Evolutionary conservation across 345 rosid genomes (phyloP), one percentile per base, ranked within the genome.

Genomic region (Hibiscus tridactylites): DNA sequence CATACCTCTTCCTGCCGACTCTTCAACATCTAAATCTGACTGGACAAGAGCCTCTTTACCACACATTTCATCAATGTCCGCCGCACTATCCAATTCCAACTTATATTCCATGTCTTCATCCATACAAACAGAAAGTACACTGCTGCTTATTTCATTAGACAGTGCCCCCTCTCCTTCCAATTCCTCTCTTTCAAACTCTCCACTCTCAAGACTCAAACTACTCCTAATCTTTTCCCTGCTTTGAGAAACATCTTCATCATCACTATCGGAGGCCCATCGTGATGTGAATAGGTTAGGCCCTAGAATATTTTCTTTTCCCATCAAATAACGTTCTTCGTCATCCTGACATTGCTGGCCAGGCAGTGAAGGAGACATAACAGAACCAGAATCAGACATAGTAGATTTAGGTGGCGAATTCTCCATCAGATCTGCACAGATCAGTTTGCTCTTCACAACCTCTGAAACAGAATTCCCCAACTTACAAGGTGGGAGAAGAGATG

Each of bases 231-330:
- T 66, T 65, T 74, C 78, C 66, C 68, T 63, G 28, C 61, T 61
- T 70, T 33, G 53, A 65, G 77, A 65, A 47, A 35, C 7, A 13
- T 66, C 82, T 57, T 78, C 84, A 53, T 71, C 74, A 67, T 75
- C 79, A 24, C 58, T 28, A 29, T 77, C 85, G 6, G 86, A 84
- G 19, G 81, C 94, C 98, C 98, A 91, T 10, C 91, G 82, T 4
- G 92, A 93, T 74, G 70, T 78, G 31, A 81, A 82, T 62, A 86
- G 60, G 77, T 67, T 81, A 11, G 82, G 81, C 21, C 74, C 77
- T 11, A 71, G 82, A 39, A 70, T 57, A 78, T 76, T 82, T 26
- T 83, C 88, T 74, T 83, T 82, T 76, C 77, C 88, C 73, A 75
- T 67, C 71, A 75, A 77, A 71, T 65, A 74, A 17, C 78, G 75